Evolutionary conservation across 2,329 filamentous ascomycete species (phyloP).

Genomic region (Huntiella abstrusa): DNA sequence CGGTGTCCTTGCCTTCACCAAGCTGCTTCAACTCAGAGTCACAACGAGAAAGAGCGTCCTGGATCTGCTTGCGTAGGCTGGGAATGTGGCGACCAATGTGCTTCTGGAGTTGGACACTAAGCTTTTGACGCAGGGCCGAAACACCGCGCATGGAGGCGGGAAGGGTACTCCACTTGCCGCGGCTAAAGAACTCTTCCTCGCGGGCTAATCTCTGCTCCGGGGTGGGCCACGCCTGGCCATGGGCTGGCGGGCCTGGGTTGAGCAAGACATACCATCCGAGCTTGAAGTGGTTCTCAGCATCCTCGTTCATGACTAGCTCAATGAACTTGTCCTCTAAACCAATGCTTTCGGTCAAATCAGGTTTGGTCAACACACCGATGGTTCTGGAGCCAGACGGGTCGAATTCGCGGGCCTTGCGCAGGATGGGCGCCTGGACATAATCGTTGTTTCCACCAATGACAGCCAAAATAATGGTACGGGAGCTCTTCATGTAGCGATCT

Average conservation of each 20-base stretch:
- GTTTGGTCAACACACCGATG: conserved; percentile 34
- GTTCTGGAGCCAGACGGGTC: conserved; percentile 30
- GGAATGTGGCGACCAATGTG: conserved; percentile 34
- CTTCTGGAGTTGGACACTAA: conserved; percentile 30
- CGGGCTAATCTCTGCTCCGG: conserved; percentile 23
- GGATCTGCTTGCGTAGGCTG: conserved; percentile 30
- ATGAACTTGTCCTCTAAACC: conserved; percentile 35
- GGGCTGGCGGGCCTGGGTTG: conserved; percentile 26
- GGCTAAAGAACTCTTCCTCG: conserved; percentile 30
- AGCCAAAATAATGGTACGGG: conserved; percentile 35
- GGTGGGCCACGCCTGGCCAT: conserved; percentile 26
- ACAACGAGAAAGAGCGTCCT: conserved; percentile 29
- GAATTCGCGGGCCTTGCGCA: conserved; percentile 31
- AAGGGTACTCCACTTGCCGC: conserved; percentile 29
- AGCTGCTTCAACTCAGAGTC: conserved; percentile 30
- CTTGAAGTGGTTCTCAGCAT: conserved; percentile 30
- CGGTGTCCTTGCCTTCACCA: conserved; percentile 30
- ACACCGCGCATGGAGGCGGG: conserved; percentile 30
- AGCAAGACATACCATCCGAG: conserved; percentile 33
- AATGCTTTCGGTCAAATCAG: conserved; percentile 32
- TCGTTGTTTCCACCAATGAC: conserved; percentile 37
- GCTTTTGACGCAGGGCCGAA: conserved; percentile 26
- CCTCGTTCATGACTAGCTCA: conserved; percentile 31
- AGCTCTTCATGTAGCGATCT: conserved; percentile 35
- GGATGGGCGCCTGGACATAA: conserved; percentile 32